These are phyloP conservation scores for Emmonsiellopsis sp. DNA, from an alignment of 2,329 filamentous ascomycete genomes.

Conservation along the genomic window DNA sequence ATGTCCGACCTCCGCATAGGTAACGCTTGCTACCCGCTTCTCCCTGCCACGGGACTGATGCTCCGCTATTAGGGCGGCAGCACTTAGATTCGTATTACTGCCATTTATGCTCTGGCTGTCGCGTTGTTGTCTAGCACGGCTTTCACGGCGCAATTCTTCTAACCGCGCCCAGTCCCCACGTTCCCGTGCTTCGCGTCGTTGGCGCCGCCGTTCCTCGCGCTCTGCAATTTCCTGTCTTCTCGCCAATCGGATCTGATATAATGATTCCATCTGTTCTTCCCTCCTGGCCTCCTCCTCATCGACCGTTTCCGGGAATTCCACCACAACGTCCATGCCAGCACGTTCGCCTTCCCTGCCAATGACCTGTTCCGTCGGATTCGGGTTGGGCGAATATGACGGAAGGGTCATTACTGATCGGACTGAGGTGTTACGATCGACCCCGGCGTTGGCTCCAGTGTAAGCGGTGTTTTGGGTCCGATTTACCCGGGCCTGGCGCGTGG, in stretches of 20 bases:
- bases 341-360: slow-evolving; percentile 84
- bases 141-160: slow-evolving; percentile 51
- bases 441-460: slow-evolving; percentile 20
- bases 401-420: slow-evolving; percentile 91
- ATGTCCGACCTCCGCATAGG: slow-evolving; percentile 38
- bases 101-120: slow-evolving; percentile 24
- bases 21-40: slow-evolving; percentile 38
- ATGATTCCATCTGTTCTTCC: slow-evolving; percentile 83
- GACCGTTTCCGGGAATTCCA: slow-evolving; percentile 72
- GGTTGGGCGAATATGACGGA: slow-evolving; percentile 68
- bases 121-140: slow-evolving; percentile 43
- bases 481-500: background rate
- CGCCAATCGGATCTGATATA: slow-evolving; percentile 80
- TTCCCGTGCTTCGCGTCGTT: slow-evolving; percentile 61
- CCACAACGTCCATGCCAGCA: slow-evolving; percentile 79
- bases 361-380: slow-evolving; percentile 68
- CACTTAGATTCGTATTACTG: slow-evolving; percentile 24
- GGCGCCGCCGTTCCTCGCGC: slow-evolving; percentile 63
- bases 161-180: slow-evolving; percentile 62
- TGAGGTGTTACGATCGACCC: slow-evolving; percentile 72
- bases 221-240: slow-evolving; percentile 68
- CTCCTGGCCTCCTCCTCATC: slow-evolving; percentile 71
- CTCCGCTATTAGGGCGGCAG: slow-evolving; percentile 34
- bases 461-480: slow-evolving; percentile 15
- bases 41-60: slow-evolving; percentile 36